phyloP scores from a whole-genome alignment of 2,329 filamentous ascomycete genomes.

The Pseudogymnoascus sp. region DNA sequence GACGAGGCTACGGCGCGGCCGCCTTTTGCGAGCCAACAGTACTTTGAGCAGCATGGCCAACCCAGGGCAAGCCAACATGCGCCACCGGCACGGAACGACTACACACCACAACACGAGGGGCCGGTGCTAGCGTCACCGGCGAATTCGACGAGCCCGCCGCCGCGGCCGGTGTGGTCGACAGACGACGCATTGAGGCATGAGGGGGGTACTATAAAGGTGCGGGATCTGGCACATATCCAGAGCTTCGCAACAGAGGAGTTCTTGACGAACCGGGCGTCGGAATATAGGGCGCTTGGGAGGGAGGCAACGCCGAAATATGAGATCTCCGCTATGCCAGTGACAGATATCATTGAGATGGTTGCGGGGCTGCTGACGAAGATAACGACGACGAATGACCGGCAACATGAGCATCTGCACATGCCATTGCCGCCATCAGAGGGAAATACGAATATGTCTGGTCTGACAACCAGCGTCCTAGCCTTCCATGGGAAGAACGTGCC shows the following conservation, averaged over 20 bases:
- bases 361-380: conserved; percentile 94
- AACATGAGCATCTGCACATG: conserved; percentile 84
- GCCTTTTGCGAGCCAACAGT: conserved; percentile 24
- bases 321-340: conserved; percentile 94
- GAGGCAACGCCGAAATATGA: conserved; percentile 56
- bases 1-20: conserved; percentile 17
- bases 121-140: conserved; percentile 13
- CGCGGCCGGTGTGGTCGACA: conserved; percentile 26
- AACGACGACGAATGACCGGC: conserved; percentile 88
- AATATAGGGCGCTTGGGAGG: conserved; percentile 25
- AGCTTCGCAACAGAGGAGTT: conserved; percentile 75
- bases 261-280: conserved; percentile 47
- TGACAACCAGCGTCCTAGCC: conserved; percentile 71
- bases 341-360: conserved; percentile 98
- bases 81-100: conserved; percentile 11
- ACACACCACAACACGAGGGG: conserved; percentile 7
- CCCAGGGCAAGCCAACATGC: conserved; percentile 12
- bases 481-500: conserved; percentile 98
- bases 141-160: conserved; percentile 14
- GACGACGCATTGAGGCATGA: conserved; percentile 32
- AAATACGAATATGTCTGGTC: conserved; percentile 50
- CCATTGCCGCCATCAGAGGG: conserved; percentile 50
- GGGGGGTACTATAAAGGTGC: conserved; percentile 60
- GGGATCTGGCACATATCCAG: conserved; percentile 84
- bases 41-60: conserved; percentile 17